A percentile compares a stretch with the other conserved stretches of the same genome.
These are phyloP conservation scores for Cladophialophora psammophila DNA, from an alignment of 2,329 filamentous ascomycete genomes.

Conservation along the genomic window DNA sequence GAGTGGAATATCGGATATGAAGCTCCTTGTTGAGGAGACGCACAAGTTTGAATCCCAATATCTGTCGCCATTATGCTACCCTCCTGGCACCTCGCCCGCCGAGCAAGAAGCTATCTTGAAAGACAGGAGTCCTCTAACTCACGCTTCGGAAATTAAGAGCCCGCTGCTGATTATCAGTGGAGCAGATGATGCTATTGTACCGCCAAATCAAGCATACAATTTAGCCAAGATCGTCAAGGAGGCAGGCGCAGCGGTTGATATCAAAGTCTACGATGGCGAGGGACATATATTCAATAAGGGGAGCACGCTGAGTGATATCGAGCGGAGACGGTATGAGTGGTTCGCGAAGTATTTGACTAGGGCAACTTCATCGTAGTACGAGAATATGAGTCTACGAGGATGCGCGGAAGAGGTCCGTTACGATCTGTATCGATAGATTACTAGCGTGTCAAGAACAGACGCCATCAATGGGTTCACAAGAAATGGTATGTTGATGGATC, in stretches of 20 bases:
- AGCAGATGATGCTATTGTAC: slow-evolving; percentile 4
- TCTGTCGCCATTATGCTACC: slow-evolving; percentile 55
- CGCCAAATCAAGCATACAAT: slow-evolving; percentile 5
- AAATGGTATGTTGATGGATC: too few relatives aligned
- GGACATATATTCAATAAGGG: slow-evolving; percentile 59
- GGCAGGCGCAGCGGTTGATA: slow-evolving; percentile 53
- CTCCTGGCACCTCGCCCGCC: slow-evolving; percentile 41
- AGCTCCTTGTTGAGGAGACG: slow-evolving; percentile 55
- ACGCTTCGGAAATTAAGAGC: slow-evolving; percentile 57
- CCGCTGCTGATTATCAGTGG: slow-evolving; percentile 53
- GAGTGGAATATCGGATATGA: slow-evolving; percentile 62
- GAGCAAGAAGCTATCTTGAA: slow-evolving; percentile 48
- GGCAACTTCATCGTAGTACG: background rate
- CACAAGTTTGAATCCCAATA: slow-evolving; percentile 67
- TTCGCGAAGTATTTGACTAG: slow-evolving; percentile 6
- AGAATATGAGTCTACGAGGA: background rate
- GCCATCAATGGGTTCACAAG: too few relatives aligned
- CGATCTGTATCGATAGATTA: too few relatives aligned
- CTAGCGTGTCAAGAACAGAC: too few relatives aligned
- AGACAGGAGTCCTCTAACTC: slow-evolving; percentile 59
- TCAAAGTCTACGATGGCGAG: slow-evolving; percentile 59
- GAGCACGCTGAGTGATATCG: slow-evolving; percentile 9
- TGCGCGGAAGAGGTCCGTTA: too few relatives aligned
- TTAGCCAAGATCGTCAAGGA: slow-evolving; percentile 5
- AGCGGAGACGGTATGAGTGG: slow-evolving; percentile 16